phyloP scores from a whole-genome alignment of 345 rosid species.

The Zanthoxylum bungeanum region DNA sequence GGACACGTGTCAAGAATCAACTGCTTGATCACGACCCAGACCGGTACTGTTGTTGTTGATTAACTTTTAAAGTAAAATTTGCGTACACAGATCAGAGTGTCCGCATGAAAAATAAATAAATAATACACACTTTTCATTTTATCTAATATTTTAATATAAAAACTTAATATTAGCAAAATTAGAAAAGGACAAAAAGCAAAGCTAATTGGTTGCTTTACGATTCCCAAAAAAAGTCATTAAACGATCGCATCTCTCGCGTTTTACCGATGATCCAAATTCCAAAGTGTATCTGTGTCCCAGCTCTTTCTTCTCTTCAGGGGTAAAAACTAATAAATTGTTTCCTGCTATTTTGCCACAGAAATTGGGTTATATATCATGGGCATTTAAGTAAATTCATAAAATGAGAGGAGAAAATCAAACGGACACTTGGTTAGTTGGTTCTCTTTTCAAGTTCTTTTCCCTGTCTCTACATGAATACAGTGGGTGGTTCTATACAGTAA shows the following conservation, averaged over 20 bases:
- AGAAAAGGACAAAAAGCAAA: too few species aligned
- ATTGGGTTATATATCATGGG: background rate
- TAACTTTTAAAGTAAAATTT: too few species aligned
- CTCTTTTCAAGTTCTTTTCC: background rate
- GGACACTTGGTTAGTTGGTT: background rate
- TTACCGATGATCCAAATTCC: background rate
- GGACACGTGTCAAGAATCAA: background rate
- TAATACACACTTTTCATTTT: background rate
- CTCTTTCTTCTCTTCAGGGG: background rate
- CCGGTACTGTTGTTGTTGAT: background rate
- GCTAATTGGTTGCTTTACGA: too few species aligned
- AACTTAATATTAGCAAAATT: too few species aligned
- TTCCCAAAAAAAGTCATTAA: too few species aligned
- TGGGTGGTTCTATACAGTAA: too few species aligned
- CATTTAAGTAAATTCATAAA: background rate
- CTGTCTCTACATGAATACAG: background rate
- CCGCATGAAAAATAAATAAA: too few species aligned
- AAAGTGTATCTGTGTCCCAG: background rate
- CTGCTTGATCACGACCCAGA: background rate
- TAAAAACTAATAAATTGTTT: background rate
- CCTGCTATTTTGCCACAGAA: background rate
- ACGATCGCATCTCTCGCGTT: background rate
- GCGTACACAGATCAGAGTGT: too few species aligned
- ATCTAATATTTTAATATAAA: too few species aligned
- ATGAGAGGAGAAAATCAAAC: too few species aligned